Evolutionary conservation across 768 basidiomycete genomes (phyloP), one percentile per base, ranked within the genome.

Genomic region (Stropharia rugosoannulata): DNA sequence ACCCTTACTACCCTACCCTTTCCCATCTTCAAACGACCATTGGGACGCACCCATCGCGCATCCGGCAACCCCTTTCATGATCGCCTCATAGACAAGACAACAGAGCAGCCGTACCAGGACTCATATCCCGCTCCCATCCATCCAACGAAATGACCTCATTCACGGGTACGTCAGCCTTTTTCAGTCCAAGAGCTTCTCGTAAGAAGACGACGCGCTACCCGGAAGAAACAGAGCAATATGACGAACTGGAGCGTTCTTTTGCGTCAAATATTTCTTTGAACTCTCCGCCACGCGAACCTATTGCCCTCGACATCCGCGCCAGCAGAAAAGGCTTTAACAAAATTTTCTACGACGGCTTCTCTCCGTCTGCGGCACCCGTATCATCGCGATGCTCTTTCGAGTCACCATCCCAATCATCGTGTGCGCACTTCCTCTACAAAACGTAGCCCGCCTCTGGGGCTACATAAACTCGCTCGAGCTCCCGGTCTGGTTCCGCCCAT

Each of bases 361-460:
- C 54, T 13, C 54, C 54, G 29, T 40, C 45, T 9, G 22, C 87
- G 38, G 80, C 45, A 4, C 45, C 87, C 37, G 79, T 82, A 39
- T 15, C 51, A 8, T 32, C 8, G 19, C 70, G 75, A 57, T 66
- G 74, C 35, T 75, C 74, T n/a, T 68, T 77, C 54, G 79, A 77
- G 50, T 76, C 79, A 19, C 78, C 79, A 57, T n/a, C n/a, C n/a
- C n/a, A n/a, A n/a, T n/a, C n/a, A n/a, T n/a, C n/a, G n/a, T n/a
- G n/a, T n/a, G 95, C 49, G 95, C 95, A 9, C 82, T 99, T 1
- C 97, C 97, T 0, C 81, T 98, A 5, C 86, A 95, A 39, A 94
- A 94, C 58, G 85, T 98, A 67, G 98, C 96, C n/a, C 88, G 95
- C 1, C 72, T 98, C 5, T 98, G 96, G 95, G 97, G 97, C 5